Base-by-base conservation (phyloP, 192 early-diverging fungal species). In the Coemansia sp. region DNA sequence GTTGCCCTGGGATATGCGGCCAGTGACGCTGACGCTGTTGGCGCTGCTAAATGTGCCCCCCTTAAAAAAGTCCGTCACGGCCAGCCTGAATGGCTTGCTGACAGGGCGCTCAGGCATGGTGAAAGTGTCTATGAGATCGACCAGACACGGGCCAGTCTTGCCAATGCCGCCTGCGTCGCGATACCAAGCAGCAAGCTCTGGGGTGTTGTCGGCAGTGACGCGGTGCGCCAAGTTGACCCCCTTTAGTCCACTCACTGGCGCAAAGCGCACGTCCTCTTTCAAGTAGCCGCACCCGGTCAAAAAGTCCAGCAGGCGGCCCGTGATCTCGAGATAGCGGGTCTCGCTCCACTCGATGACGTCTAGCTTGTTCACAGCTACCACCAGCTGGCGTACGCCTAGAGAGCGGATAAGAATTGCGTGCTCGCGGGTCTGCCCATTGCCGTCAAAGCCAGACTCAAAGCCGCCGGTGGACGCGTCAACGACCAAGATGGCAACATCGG, bases 361-460 rank as follows among this genome's bases (percentile, higher is more conserved):
- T 65, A 99, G 70, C 79, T 99, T 99, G 85, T 99, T 99, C 20
- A 99, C 87, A 0, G 95, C 94, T 5, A 99, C 90, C 38, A 98
- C 87, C 20, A 99, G 70, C 73, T 98, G 97, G 11, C 87, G 87
- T 12, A 99, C 95, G 4, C 98, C 98, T 46, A 99, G 81, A 85
- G 92, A 92, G 60, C 95, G 81, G n/a, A 95, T 87, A 20, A 99
- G 78, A 12, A 98, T 73, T 0, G 96, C 93, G 68, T 99, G 98
- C 79, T 99, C 98, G 57, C 95, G 91, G 16, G 97, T 98, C 83
- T 98, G 97, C 18, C 98, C 98, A 70, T 93, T 90, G 39, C 87
- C 86, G 43, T 95, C 92, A 83, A 99, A 98, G 13, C 98, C 98
- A 6, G 94, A 86, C 75, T 99, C 98, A 75, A 99, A 98, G 63